Percentiles rank a stretch among this genome's conserved stretches.
phyloP scores from a whole-genome alignment of 768 basidiomycete genomes.

The Russula emetica region DNA sequence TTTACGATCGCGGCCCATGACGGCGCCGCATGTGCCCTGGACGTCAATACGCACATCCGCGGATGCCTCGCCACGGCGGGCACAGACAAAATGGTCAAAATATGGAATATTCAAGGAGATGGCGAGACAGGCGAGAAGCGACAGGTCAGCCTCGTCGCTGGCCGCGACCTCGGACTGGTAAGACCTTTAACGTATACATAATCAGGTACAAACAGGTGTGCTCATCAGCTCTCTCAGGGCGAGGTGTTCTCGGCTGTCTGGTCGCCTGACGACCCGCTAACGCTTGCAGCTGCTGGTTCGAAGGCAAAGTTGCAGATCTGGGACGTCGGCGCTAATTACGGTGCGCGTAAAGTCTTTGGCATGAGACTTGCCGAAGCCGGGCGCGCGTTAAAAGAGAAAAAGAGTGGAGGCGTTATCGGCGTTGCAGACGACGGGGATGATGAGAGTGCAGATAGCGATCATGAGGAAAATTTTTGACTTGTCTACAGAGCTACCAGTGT shows the following conservation, averaged over 20 bases:
- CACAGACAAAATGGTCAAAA: conserved; percentile 89
- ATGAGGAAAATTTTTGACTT: too few relatives aligned
- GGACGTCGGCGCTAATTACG: conserved; percentile 84
- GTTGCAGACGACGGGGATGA: conserved; percentile 68
- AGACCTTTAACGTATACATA: conserved; percentile 30
- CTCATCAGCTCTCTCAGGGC: conserved; percentile 51
- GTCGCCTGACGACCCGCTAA: conserved; percentile 93
- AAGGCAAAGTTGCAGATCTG: conserved; percentile 93
- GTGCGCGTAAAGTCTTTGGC: conserved; percentile 79
- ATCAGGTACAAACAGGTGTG: neutral
- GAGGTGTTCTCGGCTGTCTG: conserved; percentile 91
- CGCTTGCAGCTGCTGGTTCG: conserved; percentile 89
- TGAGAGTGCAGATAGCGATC: conserved; percentile 49
- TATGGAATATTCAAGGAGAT: conserved; percentile 86
- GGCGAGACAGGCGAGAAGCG: conserved; percentile 52
- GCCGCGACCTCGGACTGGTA: conserved; percentile 88
- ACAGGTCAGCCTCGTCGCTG: conserved; percentile 77
- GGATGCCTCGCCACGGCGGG: conserved; percentile 94
- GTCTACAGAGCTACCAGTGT: too few relatives aligned
- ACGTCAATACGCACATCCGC: conserved; percentile 83
- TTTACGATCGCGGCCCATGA: conserved; percentile 95
- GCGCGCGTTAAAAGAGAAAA: conserved; percentile 58
- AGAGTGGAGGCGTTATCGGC: conserved; percentile 63
- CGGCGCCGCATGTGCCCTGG: conserved; percentile 81
- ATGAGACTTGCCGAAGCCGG: conserved; percentile 73